Evolutionary conservation across 331 rosid genomes (phyloP).

Genomic region (Erythrophleum ivorense): DNA sequence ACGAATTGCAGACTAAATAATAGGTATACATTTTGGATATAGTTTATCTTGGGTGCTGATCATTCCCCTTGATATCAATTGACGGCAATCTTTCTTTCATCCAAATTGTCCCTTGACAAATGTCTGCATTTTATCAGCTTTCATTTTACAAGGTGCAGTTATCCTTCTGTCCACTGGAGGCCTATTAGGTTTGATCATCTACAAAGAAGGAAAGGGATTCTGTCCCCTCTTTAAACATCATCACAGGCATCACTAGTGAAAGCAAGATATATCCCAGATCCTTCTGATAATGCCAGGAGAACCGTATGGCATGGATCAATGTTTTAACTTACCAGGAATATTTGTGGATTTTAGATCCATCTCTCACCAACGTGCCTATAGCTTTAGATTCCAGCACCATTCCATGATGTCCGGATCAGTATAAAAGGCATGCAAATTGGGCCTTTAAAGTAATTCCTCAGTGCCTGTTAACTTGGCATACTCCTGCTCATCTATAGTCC

Average conservation of each 20-base stretch:
- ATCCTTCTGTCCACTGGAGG: conserved; percentile 27
- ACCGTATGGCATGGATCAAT: conserved; percentile 30
- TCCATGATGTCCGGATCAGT: conserved; percentile 21
- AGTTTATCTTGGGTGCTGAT: conserved; percentile 18
- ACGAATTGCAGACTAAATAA: conserved; percentile 6
- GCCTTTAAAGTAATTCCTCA: conserved; percentile 74
- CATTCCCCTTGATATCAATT: conserved; percentile 8
- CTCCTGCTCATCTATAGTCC: conserved; percentile 72
- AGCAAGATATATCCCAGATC: conserved; percentile 28
- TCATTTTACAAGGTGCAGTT: not conserved
- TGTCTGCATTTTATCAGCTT: conserved; percentile 19
- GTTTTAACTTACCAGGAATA: conserved; percentile 12
- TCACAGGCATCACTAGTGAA: not conserved
- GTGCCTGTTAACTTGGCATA: conserved; percentile 86
- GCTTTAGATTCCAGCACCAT: conserved; percentile 19
- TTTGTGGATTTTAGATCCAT: not conserved
- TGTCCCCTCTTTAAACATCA: conserved; percentile 24
- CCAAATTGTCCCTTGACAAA: conserved; percentile 4
- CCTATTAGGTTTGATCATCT: not conserved
- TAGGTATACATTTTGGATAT: conserved; percentile 13
- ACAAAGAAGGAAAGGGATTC: conserved; percentile 6
- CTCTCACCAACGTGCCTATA: not conserved
- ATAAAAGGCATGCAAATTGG: conserved; percentile 42
- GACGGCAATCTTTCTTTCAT: not conserved
- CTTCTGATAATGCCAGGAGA: conserved; percentile 26